Evolutionary conservation across 148 eudicot species (phyloP).

Genomic region (Tetragonia tetragonoides): DNA sequence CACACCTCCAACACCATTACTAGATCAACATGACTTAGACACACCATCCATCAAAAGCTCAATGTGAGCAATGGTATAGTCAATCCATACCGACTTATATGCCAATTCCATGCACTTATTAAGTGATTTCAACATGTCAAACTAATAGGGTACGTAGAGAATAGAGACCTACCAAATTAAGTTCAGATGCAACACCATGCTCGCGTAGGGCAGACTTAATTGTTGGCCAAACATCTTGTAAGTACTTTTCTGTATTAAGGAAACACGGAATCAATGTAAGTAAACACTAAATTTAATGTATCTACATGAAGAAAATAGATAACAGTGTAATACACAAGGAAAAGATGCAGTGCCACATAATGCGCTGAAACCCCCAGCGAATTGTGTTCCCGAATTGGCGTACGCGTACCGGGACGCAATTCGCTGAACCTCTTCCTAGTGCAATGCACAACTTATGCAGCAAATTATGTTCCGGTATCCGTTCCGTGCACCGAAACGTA

Average conservation of each 20-base stretch:
- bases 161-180: slow-evolving; percentile 55
- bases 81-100: neutral
- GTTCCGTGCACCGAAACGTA: too few species aligned
- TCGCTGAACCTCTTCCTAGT: too few species aligned
- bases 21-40: neutral
- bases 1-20: neutral
- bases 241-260: slow-evolving; percentile 50
- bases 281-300: slow-evolving; percentile 15
- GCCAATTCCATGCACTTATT: neutral
- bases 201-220: slow-evolving; percentile 62
- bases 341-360: too few species aligned
- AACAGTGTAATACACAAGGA: neutral
- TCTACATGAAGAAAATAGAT: neutral
- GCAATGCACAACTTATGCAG: too few species aligned
- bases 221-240: slow-evolving; percentile 80
- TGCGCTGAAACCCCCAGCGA: too few species aligned
- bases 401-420: too few species aligned
- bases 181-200: slow-evolving; percentile 59
- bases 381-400: too few species aligned
- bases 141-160: neutral
- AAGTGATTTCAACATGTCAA: neutral
- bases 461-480: too few species aligned
- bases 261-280: neutral
- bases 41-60: neutral
- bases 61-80: neutral